phyloP scores from a whole-genome alignment of 106 monocot species.

The Allium fistulosum region DNA sequence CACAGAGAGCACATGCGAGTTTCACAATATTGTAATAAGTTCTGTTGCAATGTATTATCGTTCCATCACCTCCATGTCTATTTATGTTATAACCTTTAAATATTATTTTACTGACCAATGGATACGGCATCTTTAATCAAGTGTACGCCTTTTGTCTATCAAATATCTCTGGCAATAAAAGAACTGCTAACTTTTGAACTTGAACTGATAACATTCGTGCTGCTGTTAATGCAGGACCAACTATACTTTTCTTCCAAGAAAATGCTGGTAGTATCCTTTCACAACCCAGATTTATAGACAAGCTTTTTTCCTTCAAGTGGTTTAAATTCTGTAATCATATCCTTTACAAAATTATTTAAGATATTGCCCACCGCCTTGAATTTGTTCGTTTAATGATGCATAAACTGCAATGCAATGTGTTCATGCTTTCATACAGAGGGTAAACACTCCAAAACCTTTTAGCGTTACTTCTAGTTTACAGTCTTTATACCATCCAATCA shows the following conservation, averaged over 20 bases:
- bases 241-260: slow-evolving; percentile 95
- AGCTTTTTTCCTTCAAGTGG: too few species aligned
- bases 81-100: too few species aligned
- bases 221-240: slow-evolving; percentile 68
- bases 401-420: slow-evolving; percentile 81
- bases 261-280: slow-evolving; percentile 99
- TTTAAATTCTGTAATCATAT: neutral
- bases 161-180: neutral
- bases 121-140: neutral
- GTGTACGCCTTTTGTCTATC: neutral
- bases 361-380: slow-evolving; percentile 97
- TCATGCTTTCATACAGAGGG: slow-evolving; percentile 99
- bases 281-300: neutral
- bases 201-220: too few species aligned
- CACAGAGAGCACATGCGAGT: too few species aligned
- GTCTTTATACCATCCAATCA: too few species aligned
- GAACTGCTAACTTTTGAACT: too few species aligned
- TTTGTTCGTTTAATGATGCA: slow-evolving; percentile 81
- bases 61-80: too few species aligned
- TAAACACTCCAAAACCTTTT: slow-evolving; percentile 8
- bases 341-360: slow-evolving; percentile 43
- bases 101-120: too few species aligned
- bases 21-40: too few species aligned
- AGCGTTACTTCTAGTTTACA: too few species aligned
- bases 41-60: too few species aligned